These are phyloP conservation scores for Bondarzewia mesenterica DNA, from an alignment of 1,284 basidiomycete genomes.

Conservation along the genomic window DNA sequence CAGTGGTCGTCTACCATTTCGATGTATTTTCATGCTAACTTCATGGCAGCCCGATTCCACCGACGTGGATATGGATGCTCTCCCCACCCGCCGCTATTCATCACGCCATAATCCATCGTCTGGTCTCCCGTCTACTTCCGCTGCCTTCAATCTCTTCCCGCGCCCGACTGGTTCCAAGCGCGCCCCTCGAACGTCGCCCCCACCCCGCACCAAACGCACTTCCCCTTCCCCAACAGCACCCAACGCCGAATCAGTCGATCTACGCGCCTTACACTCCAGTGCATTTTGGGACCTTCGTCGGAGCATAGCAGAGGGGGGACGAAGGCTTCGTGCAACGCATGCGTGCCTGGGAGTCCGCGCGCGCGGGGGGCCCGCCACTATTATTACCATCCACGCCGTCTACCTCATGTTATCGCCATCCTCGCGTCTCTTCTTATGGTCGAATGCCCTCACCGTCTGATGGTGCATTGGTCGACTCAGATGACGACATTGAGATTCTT, in stretches of 20 bases:
- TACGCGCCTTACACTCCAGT: conserved; percentile 45
- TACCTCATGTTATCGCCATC: too few relatives aligned
- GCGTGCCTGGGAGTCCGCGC: conserved; percentile 56
- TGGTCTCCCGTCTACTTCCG: conserved; percentile 44
- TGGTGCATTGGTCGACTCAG: too few relatives aligned
- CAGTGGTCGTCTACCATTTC: conserved; percentile 5
- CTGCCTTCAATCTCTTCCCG: conserved; percentile 47
- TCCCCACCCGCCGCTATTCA: conserved; percentile 3
- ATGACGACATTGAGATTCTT: too few relatives aligned
- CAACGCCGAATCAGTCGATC: too few relatives aligned
- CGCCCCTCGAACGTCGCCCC: conserved; percentile 16
- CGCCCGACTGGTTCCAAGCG: conserved; percentile 17
- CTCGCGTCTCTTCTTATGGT: too few relatives aligned
- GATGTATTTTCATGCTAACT: too few relatives aligned
- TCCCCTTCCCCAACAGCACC: too few relatives aligned
- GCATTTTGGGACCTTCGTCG: conserved; percentile 59
- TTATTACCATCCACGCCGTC: too few relatives aligned
- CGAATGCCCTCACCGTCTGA: too few relatives aligned
- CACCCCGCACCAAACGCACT: conserved; percentile 18
- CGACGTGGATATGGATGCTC: conserved; percentile 7
- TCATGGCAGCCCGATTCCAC: too few relatives aligned
- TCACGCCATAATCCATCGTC: conserved; percentile 17
- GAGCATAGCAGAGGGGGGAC: conserved; percentile 50
- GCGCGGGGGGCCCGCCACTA: conserved; percentile 29
- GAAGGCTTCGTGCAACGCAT: conserved; percentile 64